Evolutionary conservation across 164 flowering plant species (phyloP), one percentile per base, ranked within the genome.

Genomic region (Saururus chinensis): DNA sequence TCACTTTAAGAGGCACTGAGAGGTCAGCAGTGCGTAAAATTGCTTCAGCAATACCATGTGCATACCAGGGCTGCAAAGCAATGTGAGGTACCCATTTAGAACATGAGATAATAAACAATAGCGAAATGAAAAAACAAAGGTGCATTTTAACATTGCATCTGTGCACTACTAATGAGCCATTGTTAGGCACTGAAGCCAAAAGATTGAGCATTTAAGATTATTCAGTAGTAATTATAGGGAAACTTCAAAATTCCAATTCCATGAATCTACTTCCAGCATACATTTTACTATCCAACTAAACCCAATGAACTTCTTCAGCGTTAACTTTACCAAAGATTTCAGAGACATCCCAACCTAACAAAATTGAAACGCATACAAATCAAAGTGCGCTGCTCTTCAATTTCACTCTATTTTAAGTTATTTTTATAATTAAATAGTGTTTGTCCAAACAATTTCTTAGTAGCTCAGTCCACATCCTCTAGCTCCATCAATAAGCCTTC

Each of bases 31-130:
- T 90, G 3, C 96, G 88, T 83, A 95, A 24, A 59, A 95, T 95
- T 59, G 99, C 88, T 74, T 87, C 97, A 70, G 97, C 95, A 74
- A 95, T 91, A 41, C 87, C 99, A 77, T 87, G 97, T 56, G 97
- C 95, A 80, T 95, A 91, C 99, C 99, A 95, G 72, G 99, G 99
- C 97, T 95, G 72, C 69, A 80, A 64, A 42, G 72, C 69, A 80
- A 64, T 42, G 13, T 57, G 58, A 58, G 51, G 53, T 16, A 1
- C 53, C 35, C 22, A 13, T 23, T 26, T 21, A 56, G 21, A 26
- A 51, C 30, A 65, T 26, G 1, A 26, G 40, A 19, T 12, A 58
- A 40, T 8, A 6, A 58, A 21, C 16, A 35, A 35, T 17, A n/a
- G 19, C 7, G 21, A 17, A 30, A 35, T 6, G 1, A 16, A 19